These are phyloP conservation scores for Ustilago tritici DNA, from an alignment of 1,284 basidiomycete species.

Conservation along the genomic window DNA sequence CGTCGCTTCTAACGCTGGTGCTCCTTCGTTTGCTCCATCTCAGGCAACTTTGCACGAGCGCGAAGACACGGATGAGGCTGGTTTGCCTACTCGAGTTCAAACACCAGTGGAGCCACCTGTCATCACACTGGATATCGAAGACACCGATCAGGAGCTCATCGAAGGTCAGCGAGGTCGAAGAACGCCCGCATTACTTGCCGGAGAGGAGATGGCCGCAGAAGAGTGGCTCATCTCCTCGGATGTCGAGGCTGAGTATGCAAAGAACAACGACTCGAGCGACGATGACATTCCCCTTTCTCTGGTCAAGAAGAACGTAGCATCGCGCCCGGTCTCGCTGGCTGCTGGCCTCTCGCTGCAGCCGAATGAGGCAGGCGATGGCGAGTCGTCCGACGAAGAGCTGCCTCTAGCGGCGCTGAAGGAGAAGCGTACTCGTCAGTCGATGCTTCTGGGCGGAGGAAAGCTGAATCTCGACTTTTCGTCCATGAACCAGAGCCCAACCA, in stretches of 20 bases:
- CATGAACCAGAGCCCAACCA: constrained; percentile 1
- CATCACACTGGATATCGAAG: constrained; percentile 44
- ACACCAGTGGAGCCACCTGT: constrained; percentile 49
- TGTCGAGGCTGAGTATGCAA: constrained; percentile 23
- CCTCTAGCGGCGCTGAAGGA: constrained; percentile 58
- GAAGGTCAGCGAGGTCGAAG: constrained; percentile 14
- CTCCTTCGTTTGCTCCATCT: constrained; percentile 9
- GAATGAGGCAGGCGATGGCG: constrained; percentile 15
- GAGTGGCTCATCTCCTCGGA: constrained; percentile 55
- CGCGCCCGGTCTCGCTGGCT: constrained; percentile 42
- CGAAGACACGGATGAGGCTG: constrained; percentile 16
- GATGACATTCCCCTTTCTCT: constrained; percentile 60
- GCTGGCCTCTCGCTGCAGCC: constrained; percentile 30
- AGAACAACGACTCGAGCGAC: constrained; percentile 39
- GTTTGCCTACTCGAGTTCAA: constrained; percentile 10
- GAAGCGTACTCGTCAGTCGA: constrained; percentile 47
- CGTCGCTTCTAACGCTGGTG: constrained; percentile 16
- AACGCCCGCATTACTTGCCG: constrained; percentile 26
- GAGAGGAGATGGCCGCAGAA: constrained; percentile 34
- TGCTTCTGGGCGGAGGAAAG: constrained; percentile 42
- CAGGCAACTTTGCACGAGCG: not conserved
- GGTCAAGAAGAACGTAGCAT: constrained; percentile 50
- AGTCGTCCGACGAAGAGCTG: constrained; percentile 59
- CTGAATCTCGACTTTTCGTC: constrained; percentile 55
- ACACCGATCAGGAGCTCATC: constrained; percentile 5